Evolutionary conservation across 768 basidiomycete species (phyloP).

Genomic region (Rickenella mellea): DNA sequence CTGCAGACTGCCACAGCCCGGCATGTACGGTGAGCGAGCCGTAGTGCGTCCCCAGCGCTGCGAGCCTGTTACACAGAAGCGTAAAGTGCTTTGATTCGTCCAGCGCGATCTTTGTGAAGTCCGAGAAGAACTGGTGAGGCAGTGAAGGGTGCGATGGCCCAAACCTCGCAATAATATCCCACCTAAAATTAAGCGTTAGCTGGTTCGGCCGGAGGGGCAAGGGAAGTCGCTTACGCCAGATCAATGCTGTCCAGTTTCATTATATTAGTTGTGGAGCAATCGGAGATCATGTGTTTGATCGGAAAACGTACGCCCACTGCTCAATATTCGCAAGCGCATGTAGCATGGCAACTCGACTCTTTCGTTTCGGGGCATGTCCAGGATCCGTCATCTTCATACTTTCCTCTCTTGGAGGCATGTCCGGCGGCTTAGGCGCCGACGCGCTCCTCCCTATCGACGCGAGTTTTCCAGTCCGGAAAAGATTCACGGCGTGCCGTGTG

Average conservation of each 20-base stretch:
- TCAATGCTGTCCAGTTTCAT: conserved; percentile 7
- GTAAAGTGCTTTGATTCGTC: conserved; percentile 86
- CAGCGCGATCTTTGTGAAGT: conserved; percentile 77
- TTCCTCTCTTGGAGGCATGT: conserved; percentile 54
- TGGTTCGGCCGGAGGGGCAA: background rate
- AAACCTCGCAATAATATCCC: conserved; percentile 80
- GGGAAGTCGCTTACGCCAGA: conserved; percentile 6
- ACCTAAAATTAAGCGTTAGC: conserved; percentile 27
- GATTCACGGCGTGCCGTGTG: conserved; percentile 58
- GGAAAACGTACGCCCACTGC: conserved; percentile 64
- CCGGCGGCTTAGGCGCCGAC: conserved; percentile 43
- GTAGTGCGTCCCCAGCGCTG: conserved; percentile 55
- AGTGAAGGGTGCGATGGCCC: conserved; percentile 48
- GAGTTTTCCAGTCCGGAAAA: conserved; percentile 62
- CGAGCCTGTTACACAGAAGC: conserved; percentile 52
- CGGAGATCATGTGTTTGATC: background rate
- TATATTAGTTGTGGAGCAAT: background rate
- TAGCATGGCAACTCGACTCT: conserved; percentile 63
- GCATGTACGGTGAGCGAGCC: conserved; percentile 67
- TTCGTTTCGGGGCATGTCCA: conserved; percentile 46
- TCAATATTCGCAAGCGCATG: conserved; percentile 82
- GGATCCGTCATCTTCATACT: conserved; percentile 46
- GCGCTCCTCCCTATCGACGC: conserved; percentile 51
- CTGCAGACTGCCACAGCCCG: conserved; percentile 72
- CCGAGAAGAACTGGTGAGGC: conserved; percentile 68